A percentile compares a stretch with the other conserved stretches of the same genome.
Conservation (phyloP, 805 yeast species). For the Millerozyma miso region DNA sequence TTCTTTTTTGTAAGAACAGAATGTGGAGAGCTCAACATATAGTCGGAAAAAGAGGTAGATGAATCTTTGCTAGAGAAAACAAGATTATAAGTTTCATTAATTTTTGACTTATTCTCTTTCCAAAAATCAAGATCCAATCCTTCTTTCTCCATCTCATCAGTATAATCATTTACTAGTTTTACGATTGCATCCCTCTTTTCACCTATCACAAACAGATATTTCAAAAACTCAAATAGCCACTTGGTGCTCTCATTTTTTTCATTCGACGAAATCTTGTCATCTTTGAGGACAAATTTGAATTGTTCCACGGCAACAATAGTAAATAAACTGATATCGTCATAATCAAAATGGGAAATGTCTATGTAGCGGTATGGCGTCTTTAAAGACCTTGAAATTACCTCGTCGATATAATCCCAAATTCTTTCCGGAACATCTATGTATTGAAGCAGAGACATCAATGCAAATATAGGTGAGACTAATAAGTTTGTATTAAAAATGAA, state of each 20-base stretch:
- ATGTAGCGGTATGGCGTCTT: constrained; percentile 81
- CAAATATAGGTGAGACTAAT: constrained; percentile 50
- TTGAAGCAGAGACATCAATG: constrained; percentile 49
- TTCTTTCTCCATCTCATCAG: background rate
- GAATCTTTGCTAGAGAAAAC: background rate
- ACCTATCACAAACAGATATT: constrained; percentile 51
- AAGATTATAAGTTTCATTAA: background rate
- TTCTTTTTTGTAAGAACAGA: constrained; percentile 1
- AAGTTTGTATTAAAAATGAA: constrained; percentile 50
- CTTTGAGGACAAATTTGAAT: constrained; percentile 47
- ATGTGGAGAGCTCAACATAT: constrained; percentile 9
- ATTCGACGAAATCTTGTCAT: constrained; percentile 13
- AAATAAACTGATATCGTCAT: constrained; percentile 28
- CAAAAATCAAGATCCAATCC: background rate
- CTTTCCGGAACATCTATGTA: constrained; percentile 14
- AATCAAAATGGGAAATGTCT: constrained; percentile 43
- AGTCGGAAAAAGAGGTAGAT: constrained; percentile 9
- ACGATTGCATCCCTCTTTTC: constrained; percentile 43
- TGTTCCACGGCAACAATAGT: constrained; percentile 55
- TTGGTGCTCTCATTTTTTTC: constrained; percentile 14
- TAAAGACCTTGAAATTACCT: constrained; percentile 65
- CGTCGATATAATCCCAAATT: constrained; percentile 69
- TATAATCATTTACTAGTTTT: constrained; percentile 8
- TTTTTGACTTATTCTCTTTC: background rate
- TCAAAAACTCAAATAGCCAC: constrained; percentile 51